phyloP scores from a whole-genome alignment of 139 green algal genomes.

The Pycnococcus provasolii region DNA sequence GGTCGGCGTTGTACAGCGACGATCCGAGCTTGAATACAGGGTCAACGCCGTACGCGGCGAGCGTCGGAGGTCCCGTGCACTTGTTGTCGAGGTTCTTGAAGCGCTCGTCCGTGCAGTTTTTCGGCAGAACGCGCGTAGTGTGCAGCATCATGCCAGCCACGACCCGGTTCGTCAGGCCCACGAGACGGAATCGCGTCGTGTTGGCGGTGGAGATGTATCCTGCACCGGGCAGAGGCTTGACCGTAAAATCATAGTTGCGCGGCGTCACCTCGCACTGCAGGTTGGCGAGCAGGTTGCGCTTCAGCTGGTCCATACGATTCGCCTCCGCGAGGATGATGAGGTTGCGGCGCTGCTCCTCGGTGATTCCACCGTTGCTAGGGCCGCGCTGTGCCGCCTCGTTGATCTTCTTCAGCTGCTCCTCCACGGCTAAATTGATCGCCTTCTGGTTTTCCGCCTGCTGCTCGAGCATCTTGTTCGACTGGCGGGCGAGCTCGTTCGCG shows the following conservation, averaged over 20 bases:
- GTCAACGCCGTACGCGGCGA: slow-evolving; percentile 51
- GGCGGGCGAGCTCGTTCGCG: too few relatives aligned
- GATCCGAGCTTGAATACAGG: slow-evolving; percentile 63
- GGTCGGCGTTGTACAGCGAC: slow-evolving; percentile 51
- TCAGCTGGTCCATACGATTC: too few relatives aligned
- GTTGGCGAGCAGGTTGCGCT: too few relatives aligned
- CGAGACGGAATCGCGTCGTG: slow-evolving; percentile 4
- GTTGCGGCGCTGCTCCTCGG: too few relatives aligned
- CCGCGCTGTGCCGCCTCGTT: not conserved
- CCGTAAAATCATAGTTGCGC: too few relatives aligned
- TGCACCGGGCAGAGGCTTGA: too few relatives aligned
- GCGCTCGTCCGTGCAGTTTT: slow-evolving; percentile 46
- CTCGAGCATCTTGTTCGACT: not conserved
- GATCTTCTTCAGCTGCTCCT: slow-evolving; percentile 9
- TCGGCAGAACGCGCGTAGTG: slow-evolving; percentile 40
- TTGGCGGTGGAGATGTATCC: not conserved
- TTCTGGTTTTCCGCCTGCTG: slow-evolving; percentile 29
- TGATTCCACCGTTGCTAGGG: too few relatives aligned
- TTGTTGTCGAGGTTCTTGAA: slow-evolving; percentile 56
- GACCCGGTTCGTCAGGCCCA: slow-evolving; percentile 51
- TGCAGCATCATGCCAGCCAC: slow-evolving; percentile 62
- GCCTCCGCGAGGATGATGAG: too few relatives aligned
- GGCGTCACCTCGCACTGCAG: too few relatives aligned
- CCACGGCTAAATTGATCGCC: not conserved
- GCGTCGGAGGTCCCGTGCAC: slow-evolving; percentile 35